Base-by-base conservation (phyloP, 139 green algal species). In the Yamagishiella unicocca region DNA sequence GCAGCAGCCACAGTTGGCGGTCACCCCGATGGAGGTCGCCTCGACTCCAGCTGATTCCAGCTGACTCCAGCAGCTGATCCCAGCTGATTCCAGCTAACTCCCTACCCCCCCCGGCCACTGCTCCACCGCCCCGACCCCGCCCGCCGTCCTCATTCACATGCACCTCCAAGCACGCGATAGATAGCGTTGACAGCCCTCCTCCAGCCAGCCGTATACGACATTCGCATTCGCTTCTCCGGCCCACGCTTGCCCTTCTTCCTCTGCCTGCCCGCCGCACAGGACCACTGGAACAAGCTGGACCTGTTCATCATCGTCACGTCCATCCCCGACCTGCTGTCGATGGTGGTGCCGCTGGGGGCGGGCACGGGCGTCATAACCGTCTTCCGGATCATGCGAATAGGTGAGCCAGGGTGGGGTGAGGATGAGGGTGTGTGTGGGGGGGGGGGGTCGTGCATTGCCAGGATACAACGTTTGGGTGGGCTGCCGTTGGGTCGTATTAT, bases 221-320 rank as follows among this genome's bases (percentile, higher is more conserved):
- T n/a, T n/a, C n/a, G n/a, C n/a, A n/a, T n/a, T 67, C n/a, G 4
- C n/a, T 19, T 19, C 25, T 70, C 50, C 74, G 19, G 31, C 21
- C 33, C 42, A 50, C 74, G n/a, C 21, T 19, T 67, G n/a, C 2
- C 31, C 9, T 46, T 4, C 45, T 4, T 24, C 46, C 50, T 68
- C 33, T 54, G 50, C 53, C 55, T 37, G 19, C 35, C 33, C 76
- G 1, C 35, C 37, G 37, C 38, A 9, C 77, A 84, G 77, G 76
- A 88, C 83, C 53, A 79, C 55, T 92, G 89, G 89, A 95, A 95
- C 84, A 85, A 93, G 54, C 87, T 94, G 10, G 93, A 95, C 85
- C 75, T 92, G 45, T 89, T 91, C 70, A 89, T 95, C 77, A 86
- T 94, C n/a, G 3, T 91, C 33, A 78, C 92, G 27, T 91, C 85